Evolutionary conservation across 139 green algal genomes (phyloP), one percentile per base, ranked within the genome.

Genomic region (Coelastrella sp.): DNA sequence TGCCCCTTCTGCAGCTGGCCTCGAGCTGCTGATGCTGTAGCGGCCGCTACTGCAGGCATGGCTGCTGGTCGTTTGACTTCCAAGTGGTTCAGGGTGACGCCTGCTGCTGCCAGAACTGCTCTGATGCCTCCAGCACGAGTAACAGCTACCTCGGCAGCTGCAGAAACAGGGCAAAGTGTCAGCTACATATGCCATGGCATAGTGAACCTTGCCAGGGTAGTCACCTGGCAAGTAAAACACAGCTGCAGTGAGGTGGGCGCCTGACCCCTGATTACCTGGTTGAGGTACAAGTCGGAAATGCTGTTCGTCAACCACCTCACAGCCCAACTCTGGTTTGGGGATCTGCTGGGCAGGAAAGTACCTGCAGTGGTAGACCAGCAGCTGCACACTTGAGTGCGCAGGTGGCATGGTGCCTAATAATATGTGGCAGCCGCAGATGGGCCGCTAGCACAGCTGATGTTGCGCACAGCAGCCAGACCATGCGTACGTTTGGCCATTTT

Each of bases 121-220:
- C 60, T 7, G 57, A 97, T 89, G 23, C 96, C 96, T 19, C 96
- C 96, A 22, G 93, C 96, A 23, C 71, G 76, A 0, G 7, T 57
- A 47, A 97, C 90, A 0, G 93, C 93, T 19, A 95, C 92, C 66
- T 97, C 95, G 3, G 95, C 94, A 7, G 94, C 82, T 73, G 90
- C 81, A 68, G 96, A 76, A 71, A 13, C 61, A 71, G 61, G 8
- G 32, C 32, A 47, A 47, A 47, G 32, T 47, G 32, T 47, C 32
- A 47, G 32, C 32, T 47, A 47, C 32, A 47, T 47, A 47, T 47
- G 32, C 32, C 32, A 47, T 47, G 32, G 32, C 32, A 47, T 47
- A 47, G 32, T 47, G 32, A 47, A 47, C 32, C 32, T 47, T 47
- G 32, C 32, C 32, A 47, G 32, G 32, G 32, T 47, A 47, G 32